Evolutionary conservation across 805 yeast genomes (phyloP).

Genomic region (Suhomyces xylopsoci): DNA sequence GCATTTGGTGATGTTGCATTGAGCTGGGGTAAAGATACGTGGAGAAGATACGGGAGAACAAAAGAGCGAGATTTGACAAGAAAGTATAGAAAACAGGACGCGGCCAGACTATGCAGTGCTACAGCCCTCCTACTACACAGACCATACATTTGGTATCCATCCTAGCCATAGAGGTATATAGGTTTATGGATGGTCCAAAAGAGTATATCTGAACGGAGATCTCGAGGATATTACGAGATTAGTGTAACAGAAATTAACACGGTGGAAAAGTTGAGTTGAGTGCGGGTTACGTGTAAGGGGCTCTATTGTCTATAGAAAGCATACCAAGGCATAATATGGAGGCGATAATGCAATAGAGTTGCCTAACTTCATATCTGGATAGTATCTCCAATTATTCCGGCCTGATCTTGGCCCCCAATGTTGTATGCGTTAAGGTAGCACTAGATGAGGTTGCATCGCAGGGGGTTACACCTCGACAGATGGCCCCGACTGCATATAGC

Average conservation of each 20-base stretch:
- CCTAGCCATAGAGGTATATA: not conserved
- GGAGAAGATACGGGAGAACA: not conserved
- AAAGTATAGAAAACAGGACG: not conserved
- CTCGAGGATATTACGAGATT: not conserved
- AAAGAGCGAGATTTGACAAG: not conserved
- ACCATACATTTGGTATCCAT: not conserved
- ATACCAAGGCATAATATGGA: not conserved
- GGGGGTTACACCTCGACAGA: not conserved
- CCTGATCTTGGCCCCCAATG: not conserved
- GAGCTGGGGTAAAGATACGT: not conserved
- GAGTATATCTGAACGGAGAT: not conserved
- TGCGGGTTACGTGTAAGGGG: not conserved
- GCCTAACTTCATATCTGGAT: not conserved
- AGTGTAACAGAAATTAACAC: not conserved
- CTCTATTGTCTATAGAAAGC: not conserved
- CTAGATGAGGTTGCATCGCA: not conserved
- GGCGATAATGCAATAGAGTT: not conserved
- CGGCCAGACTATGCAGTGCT: not conserved
- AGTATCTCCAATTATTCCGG: not conserved
- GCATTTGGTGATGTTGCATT: not conserved
- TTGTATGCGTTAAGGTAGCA: not conserved
- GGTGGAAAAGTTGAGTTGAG: not conserved
- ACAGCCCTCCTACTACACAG: not conserved
- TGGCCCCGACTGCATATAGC: not conserved
- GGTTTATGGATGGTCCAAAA: not conserved